A percentile compares a stretch with the other conserved stretches of the same genome.
phyloP scores from a whole-genome alignment of 2,329 filamentous ascomycete genomes.

The Scytalidium lignicola region DNA sequence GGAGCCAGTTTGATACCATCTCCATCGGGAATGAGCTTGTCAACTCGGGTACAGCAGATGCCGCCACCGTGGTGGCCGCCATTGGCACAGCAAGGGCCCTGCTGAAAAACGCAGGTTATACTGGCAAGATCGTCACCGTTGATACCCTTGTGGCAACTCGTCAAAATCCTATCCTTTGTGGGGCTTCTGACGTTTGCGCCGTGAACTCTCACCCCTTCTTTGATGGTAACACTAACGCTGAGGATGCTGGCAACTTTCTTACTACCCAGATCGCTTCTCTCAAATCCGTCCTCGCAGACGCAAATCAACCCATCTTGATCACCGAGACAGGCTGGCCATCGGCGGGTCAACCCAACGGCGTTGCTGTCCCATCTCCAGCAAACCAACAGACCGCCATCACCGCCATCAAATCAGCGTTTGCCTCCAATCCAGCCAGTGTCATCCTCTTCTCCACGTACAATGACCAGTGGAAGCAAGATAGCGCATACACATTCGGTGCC shows the following conservation, averaged over 20 bases:
- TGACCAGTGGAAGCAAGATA: constrained; percentile 70
- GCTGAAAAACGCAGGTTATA: constrained; percentile 60
- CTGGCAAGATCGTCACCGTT: constrained; percentile 70
- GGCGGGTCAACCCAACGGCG: constrained; percentile 58
- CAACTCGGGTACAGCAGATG: constrained; percentile 53
- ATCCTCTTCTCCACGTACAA: constrained; percentile 78
- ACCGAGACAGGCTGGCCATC: constrained; percentile 85
- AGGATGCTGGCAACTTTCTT: constrained; percentile 63
- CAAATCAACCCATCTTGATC: constrained; percentile 59
- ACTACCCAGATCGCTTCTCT: constrained; percentile 45
- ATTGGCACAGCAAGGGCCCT: constrained; percentile 51
- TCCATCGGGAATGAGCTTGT: constrained; percentile 79
- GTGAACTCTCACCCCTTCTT: constrained; percentile 85
- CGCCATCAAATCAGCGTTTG: constrained; percentile 58
- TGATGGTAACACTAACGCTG: constrained; percentile 55
- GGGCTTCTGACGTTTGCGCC: constrained; percentile 70
- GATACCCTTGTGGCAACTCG: constrained; percentile 72
- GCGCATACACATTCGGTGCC: constrained; percentile 56
- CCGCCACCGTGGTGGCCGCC: constrained; percentile 50
- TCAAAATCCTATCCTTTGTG: constrained; percentile 63
- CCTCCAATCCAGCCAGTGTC: constrained; percentile 43
- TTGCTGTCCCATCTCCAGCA: constrained; percentile 60
- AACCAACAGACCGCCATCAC: constrained; percentile 63
- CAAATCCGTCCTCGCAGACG: constrained; percentile 34
- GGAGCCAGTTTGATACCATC: constrained; percentile 65